Evolutionary conservation across 2,329 filamentous ascomycete genomes (phyloP), one percentile per base, ranked within the genome.

Genomic region (Dactylellina haptotyla): DNA sequence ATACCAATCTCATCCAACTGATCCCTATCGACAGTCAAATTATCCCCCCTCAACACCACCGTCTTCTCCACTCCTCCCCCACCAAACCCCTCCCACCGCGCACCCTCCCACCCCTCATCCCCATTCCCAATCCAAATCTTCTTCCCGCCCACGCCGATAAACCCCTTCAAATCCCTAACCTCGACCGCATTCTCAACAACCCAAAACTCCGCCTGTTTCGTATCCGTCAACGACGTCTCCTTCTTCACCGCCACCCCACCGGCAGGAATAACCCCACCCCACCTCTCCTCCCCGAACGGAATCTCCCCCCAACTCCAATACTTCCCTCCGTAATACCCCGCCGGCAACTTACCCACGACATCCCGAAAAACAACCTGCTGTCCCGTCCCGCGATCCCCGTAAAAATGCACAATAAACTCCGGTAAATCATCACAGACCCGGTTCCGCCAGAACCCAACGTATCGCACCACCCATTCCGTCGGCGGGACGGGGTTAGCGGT

Each of bases 241-340:
- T 0, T 3, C 43, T 8, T 23, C 2, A 63, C 50, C n/a, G 59
- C 67, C 32, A 61, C 58, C 2, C 18, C 37, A 20, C 58, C 66
- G 16, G 34, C 41, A 1, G 58, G 58, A 18, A 71, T 54, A n/a
- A 3, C 18, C 45, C 9, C 53, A 28, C 51, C 43, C 59, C 8
- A 54, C 5, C 18, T 37, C 12, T n/a, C 48, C 67, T 6, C 37
- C 67, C 3, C 50, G 4, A 1, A 14, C 10, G n/a, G n/a, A 34
- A 72, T 56, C 39, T 72, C 57, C 2, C 45, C 51, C 66, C 66
- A 72, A 41, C 58, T 41, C 67, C 51, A 72, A 30, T 26, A 26
- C 14, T 43, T n/a, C 3, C 6, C 23, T 6, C n/a, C 37, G 3
- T 37, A 5, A 32, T 41, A 43, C 1, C n/a, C 37, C 10, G 20